phyloP scores from a whole-genome alignment of 2,329 filamentous ascomycete genomes.

The Ophidiomyces ophidiicola region DNA sequence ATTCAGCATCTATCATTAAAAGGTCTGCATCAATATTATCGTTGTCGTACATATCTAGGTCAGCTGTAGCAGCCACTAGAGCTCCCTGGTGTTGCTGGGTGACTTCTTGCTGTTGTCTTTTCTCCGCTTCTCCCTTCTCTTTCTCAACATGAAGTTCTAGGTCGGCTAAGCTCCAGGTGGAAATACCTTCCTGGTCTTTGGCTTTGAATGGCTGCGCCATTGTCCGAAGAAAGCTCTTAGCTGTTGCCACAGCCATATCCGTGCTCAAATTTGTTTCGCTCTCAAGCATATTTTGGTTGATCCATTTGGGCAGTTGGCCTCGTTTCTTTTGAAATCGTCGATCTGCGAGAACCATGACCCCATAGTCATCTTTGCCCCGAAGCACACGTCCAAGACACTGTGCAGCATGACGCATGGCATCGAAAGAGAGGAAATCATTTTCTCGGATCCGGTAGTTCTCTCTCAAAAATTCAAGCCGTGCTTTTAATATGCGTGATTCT shows the following conservation, averaged over 20 bases:
- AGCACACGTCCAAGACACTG: constrained; percentile 92
- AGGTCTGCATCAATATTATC: constrained; percentile 33
- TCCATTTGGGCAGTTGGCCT: constrained; percentile 88
- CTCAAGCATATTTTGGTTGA: constrained; percentile 73
- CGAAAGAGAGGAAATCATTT: constrained; percentile 95
- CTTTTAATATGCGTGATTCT: constrained; percentile 91
- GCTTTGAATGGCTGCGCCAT: constrained; percentile 86
- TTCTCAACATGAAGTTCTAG: constrained; percentile 56
- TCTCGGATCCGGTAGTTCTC: constrained; percentile 95
- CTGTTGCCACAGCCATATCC: constrained; percentile 82
- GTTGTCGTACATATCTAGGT: constrained; percentile 30
- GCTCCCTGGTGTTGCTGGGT: constrained; percentile 20
- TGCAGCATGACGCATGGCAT: constrained; percentile 97
- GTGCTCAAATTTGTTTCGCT: constrained; percentile 83
- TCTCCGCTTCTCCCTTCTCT: constrained; percentile 58
- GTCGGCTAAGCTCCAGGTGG: constrained; percentile 76
- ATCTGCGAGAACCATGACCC: constrained; percentile 98
- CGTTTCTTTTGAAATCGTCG: constrained; percentile 87
- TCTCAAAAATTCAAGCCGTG: constrained; percentile 84
- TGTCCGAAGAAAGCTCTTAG: constrained; percentile 74
- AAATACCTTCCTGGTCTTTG: constrained; percentile 80
- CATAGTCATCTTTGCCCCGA: constrained; percentile 94
- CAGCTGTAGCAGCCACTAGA: constrained; percentile 18
- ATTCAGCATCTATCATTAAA: constrained; percentile 25
- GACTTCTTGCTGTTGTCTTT: constrained; percentile 49